phyloP scores from a whole-genome alignment of 2,329 filamentous ascomycete species.

The Calonectria hawksworthii region DNA sequence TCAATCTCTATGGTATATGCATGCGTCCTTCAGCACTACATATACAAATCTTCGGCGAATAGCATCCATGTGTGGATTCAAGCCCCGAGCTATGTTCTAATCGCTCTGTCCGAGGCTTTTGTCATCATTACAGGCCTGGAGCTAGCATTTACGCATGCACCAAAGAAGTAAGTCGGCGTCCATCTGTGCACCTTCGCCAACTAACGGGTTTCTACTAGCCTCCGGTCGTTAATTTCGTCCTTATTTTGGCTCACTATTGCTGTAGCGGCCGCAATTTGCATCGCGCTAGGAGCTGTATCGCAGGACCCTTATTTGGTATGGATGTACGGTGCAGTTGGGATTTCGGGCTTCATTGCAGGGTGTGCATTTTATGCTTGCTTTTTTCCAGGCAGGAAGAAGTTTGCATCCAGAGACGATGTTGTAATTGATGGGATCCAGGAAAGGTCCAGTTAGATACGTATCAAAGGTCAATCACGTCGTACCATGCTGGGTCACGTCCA shows the following conservation, averaged over 20 bases:
- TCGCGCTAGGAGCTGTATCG: slow-evolving; percentile 25
- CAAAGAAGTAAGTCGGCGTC: slow-evolving; percentile 19
- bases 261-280: slow-evolving; percentile 30
- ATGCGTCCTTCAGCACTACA: slow-evolving; percentile 38
- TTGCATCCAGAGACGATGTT: neutral
- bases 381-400: slow-evolving; percentile 10
- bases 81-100: slow-evolving; percentile 25
- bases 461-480: neutral
- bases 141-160: slow-evolving; percentile 27
- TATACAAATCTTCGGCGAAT: slow-evolving; percentile 35
- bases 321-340: slow-evolving; percentile 30
- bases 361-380: slow-evolving; percentile 28
- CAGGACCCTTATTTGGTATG: slow-evolving; percentile 32
- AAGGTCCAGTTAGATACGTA: neutral
- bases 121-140: slow-evolving; percentile 31
- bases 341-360: slow-evolving; percentile 26
- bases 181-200: too few species aligned
- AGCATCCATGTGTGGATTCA: slow-evolving; percentile 32
- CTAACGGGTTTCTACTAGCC: neutral
- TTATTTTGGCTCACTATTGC: slow-evolving; percentile 32
- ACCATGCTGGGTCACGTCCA: neutral
- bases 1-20: slow-evolving; percentile 42
- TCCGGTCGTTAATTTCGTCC: slow-evolving; percentile 26
- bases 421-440: neutral
- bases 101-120: slow-evolving; percentile 28